Conservation (phyloP, 106 monocot genomes). For the Dendrobium chrysotoxum region DNA sequence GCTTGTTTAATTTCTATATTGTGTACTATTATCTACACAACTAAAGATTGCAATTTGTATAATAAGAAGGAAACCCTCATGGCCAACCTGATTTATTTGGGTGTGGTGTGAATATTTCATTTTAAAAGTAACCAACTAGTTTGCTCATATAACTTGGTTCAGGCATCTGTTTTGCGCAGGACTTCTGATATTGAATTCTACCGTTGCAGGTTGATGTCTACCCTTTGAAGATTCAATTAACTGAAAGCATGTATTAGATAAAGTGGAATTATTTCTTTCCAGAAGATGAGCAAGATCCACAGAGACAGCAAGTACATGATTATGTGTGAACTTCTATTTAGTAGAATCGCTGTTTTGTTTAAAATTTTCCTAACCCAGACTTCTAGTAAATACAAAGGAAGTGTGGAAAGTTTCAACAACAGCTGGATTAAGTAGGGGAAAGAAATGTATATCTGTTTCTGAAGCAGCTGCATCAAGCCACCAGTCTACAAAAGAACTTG, state of each 20-base stretch:
- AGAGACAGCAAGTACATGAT: conserved; percentile 63
- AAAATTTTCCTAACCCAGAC: background rate
- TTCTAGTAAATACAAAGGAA: conserved; percentile 32
- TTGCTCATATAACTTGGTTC: too few relatives aligned
- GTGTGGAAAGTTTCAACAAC: conserved; percentile 93
- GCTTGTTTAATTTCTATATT: too few relatives aligned
- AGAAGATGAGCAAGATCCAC: conserved; percentile 89
- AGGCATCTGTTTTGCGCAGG: too few relatives aligned
- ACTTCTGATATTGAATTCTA: background rate
- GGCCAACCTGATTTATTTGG: too few relatives aligned
- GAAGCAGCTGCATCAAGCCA: conserved; percentile 37
- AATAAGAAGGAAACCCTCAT: too few relatives aligned
- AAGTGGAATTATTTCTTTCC: conserved; percentile 98
- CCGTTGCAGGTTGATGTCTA: conserved; percentile 69
- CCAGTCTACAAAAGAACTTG: conserved; percentile 48
- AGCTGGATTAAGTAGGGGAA: conserved; percentile 47
- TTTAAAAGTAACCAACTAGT: too few relatives aligned
- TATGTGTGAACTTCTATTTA: background rate
- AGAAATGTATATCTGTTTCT: conserved; percentile 42
- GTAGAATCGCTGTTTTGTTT: background rate
- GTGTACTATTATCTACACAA: too few relatives aligned
- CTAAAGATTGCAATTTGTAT: too few relatives aligned
- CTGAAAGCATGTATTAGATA: conserved; percentile 88
- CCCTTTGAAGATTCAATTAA: conserved; percentile 81
- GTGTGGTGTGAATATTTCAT: too few relatives aligned